These are phyloP conservation scores for Xanthoconium stramineum DNA, from an alignment of 768 basidiomycete genomes.

Conservation along the genomic window DNA sequence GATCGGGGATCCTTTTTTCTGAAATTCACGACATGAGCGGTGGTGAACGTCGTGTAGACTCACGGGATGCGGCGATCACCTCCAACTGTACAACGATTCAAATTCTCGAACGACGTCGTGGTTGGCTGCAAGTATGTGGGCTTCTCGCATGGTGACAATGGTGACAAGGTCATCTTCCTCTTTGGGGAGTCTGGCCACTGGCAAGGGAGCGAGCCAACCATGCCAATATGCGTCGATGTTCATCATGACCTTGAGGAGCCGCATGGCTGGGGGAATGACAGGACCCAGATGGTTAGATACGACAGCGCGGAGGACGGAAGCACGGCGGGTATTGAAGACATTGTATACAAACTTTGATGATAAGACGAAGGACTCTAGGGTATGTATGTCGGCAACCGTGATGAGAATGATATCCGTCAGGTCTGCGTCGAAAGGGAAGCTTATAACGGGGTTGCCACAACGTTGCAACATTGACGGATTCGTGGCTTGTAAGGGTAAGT, in stretches of 20 bases:
- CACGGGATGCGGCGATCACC: slow-evolving; percentile 9
- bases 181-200: slow-evolving; percentile 9
- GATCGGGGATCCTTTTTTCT: slow-evolving; percentile 39
- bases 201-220: slow-evolving; percentile 14
- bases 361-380: slow-evolving; percentile 10
- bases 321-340: slow-evolving; percentile 10
- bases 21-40: slow-evolving; percentile 1
- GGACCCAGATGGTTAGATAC: slow-evolving; percentile 16
- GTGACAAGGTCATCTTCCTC: slow-evolving; percentile 4
- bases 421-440: slow-evolving; percentile 11
- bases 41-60: background rate
- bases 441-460: too few relatives aligned
- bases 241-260: slow-evolving; percentile 16
- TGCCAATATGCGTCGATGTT: slow-evolving; percentile 14
- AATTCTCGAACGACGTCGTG: slow-evolving; percentile 15
- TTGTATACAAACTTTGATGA: slow-evolving; percentile 18
- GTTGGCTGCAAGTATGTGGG: slow-evolving; percentile 12
- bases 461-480: too few relatives aligned
- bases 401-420: slow-evolving; percentile 13
- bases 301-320: slow-evolving; percentile 12
- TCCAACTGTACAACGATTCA: slow-evolving; percentile 20
- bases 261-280: slow-evolving; percentile 4
- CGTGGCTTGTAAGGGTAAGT: too few relatives aligned
- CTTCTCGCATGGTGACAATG: slow-evolving; percentile 10
- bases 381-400: slow-evolving; percentile 7